Percentiles rank a stretch among this genome's conserved stretches.
Evolutionary conservation across 176 grass and related monocot genomes (phyloP).

Genomic region (Aegilops sharonensis): DNA sequence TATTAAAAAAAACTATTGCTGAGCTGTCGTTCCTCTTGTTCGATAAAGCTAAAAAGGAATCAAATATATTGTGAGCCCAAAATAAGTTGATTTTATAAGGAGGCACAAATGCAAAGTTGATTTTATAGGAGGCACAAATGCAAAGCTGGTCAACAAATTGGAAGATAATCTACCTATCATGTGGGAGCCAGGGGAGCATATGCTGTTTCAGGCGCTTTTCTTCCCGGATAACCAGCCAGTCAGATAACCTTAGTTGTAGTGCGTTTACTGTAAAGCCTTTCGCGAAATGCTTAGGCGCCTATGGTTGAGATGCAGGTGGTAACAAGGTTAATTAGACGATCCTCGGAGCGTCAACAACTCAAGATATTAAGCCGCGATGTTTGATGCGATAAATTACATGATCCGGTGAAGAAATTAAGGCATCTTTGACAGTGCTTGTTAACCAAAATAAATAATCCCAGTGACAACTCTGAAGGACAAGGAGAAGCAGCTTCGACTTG

Average conservation of each 20-base stretch:
- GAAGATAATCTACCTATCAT: not conserved
- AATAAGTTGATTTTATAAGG: conserved; percentile 10
- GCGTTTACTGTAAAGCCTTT: not conserved
- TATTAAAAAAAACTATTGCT: conserved; percentile 14
- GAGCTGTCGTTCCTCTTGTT: conserved; percentile 23
- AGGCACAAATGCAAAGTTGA: conserved; percentile 23
- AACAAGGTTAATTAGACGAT: too few relatives aligned
- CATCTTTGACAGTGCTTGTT: not conserved
- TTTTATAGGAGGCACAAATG: not conserved
- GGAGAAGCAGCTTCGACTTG: not conserved
- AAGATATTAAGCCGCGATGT: too few relatives aligned
- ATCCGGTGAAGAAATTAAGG: conserved; percentile 9
- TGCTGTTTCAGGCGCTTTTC: conserved; percentile 20
- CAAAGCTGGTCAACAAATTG: conserved; percentile 22
- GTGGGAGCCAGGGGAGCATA: not conserved
- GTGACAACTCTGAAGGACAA: not conserved
- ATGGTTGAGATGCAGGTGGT: not conserved
- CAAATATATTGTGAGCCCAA: conserved; percentile 25
- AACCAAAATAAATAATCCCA: not conserved
- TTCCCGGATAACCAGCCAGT: not conserved
- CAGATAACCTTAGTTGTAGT: not conserved
- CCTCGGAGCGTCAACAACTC: too few relatives aligned
- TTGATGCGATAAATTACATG: not conserved
- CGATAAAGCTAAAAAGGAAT: conserved; percentile 28
- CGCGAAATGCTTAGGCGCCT: not conserved